Base-by-base conservation (phyloP, 148 eudicot genomes). In the Heliosperma pusillum region DNA sequence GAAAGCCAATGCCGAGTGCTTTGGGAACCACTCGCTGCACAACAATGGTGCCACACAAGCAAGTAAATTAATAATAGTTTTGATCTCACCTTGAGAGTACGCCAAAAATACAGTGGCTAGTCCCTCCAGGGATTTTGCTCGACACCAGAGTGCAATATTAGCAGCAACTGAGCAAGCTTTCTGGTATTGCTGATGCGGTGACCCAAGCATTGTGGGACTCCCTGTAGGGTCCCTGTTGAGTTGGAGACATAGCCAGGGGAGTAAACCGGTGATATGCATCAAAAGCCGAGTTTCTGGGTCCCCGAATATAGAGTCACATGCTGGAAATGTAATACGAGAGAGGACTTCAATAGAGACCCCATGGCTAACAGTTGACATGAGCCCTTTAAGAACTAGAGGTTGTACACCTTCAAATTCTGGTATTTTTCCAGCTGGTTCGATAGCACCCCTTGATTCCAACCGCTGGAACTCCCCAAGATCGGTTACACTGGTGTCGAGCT, bases 371-470 rank as follows among this genome's bases (percentile, higher is more conserved):
- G 92, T 83, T 45, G 97, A 92, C 93, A 95, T 89, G 44, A 95
- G 90, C 13, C 99, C 99, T 83, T 92, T 95, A 1, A 95, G 91
- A 66, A 95, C 97, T 33, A 95, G 97, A 61, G 99, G 99, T 84
- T 95, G 99, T 71, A 95, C 93, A 21, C 99, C 99, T 85, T 95
- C 99, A 77, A 95, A 95, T n/a, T 85, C 79, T 1, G 99, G 99
- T 61, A 92, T 88, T 63, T 94, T 94, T 11, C 89, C 86, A 63
- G 74, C 80, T 4, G 87, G 79, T n/a, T 84, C 92, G 47, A 69
- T 30, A 24, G 76, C 86, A 44, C 82, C 85, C 62, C 86, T 86
- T 5, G 96, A 92, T 66, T 90, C 98, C 66, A 81, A 70, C 50
- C 92, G 83, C 61, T 89, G 93, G 73, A 88, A 95, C 10, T 88